Evolutionary conservation across 2,329 filamentous ascomycete species (phyloP).

Genomic region (Colletotrichum destructivum): DNA sequence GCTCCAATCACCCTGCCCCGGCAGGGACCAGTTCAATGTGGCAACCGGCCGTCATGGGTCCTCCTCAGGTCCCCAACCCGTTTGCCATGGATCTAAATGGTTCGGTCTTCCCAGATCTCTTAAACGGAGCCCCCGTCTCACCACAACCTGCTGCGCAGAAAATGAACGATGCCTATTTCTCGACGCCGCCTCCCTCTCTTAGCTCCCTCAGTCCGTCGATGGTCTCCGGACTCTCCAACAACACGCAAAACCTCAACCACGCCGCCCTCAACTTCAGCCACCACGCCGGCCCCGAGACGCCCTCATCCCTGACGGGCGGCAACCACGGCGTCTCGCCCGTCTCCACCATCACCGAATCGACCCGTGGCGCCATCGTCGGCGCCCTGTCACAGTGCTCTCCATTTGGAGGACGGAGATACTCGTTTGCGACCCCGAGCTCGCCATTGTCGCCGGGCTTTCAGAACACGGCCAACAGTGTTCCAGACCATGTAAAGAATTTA

Average conservation of each 20-base stretch:
- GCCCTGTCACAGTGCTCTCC: constrained; percentile 71
- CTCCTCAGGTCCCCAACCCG: constrained; percentile 77
- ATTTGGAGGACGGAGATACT: constrained; percentile 75
- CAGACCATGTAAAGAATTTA: constrained; percentile 70
- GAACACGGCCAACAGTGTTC: constrained; percentile 63
- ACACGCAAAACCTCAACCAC: constrained; percentile 73
- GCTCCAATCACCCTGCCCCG: constrained; percentile 75
- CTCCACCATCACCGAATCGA: constrained; percentile 76
- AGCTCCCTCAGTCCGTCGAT: constrained; percentile 81
- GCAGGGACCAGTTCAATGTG: constrained; percentile 74
- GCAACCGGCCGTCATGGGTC: constrained; percentile 78
- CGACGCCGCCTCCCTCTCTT: constrained; percentile 82
- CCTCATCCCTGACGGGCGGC: constrained; percentile 79
- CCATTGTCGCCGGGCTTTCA: constrained; percentile 68
- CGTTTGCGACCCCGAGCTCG: constrained; percentile 69
- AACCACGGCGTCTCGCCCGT: constrained; percentile 71
- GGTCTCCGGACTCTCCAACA: constrained; percentile 71
- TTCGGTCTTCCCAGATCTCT: constrained; percentile 83
- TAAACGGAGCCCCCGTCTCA: constrained; percentile 80
- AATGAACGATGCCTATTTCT: constrained; percentile 82
- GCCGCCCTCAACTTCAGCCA: constrained; percentile 70
- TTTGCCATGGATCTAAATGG: constrained; percentile 83
- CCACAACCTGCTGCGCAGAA: constrained; percentile 82
- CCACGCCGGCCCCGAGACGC: constrained; percentile 77
- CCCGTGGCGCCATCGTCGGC: constrained; percentile 73